phyloP scores from a whole-genome alignment of 805 yeast genomes.

The Ogataea salicorniae region DNA sequence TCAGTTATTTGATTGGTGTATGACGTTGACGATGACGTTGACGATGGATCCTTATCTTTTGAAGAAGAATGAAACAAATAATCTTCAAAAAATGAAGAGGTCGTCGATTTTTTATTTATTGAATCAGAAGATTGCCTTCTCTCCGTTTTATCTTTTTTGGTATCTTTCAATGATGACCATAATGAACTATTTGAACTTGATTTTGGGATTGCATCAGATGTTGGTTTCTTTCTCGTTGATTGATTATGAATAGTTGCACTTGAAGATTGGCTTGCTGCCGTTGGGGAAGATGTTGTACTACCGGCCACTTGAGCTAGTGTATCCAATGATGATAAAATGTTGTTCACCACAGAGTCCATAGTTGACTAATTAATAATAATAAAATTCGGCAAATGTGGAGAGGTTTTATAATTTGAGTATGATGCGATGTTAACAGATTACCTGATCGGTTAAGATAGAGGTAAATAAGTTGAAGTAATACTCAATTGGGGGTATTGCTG shows the following conservation, averaged over 20 bases:
- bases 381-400: too few species aligned
- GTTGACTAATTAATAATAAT: background rate
- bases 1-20: constrained; percentile 43
- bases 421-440: too few species aligned
- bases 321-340: constrained; percentile 25
- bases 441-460: too few species aligned
- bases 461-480: too few species aligned
- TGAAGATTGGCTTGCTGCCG: background rate
- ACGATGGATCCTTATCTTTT: constrained; percentile 2
- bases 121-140: background rate
- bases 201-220: constrained; percentile 1
- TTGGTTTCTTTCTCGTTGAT: background rate
- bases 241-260: background rate
- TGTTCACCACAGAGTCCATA: constrained; percentile 29
- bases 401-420: too few species aligned
- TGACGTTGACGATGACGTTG: constrained; percentile 6
- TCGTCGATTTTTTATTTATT: background rate
- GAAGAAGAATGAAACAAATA: constrained; percentile 15
- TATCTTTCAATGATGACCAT: constrained; percentile 15
- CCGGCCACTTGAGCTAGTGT: constrained; percentile 11
- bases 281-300: background rate
- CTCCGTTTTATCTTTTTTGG: background rate
- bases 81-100: constrained; percentile 20
- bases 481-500: too few species aligned
- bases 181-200: constrained; percentile 7